These are phyloP conservation scores for Lactifluus pinguis DNA, from an alignment of 768 basidiomycete genomes.

Conservation along the genomic window DNA sequence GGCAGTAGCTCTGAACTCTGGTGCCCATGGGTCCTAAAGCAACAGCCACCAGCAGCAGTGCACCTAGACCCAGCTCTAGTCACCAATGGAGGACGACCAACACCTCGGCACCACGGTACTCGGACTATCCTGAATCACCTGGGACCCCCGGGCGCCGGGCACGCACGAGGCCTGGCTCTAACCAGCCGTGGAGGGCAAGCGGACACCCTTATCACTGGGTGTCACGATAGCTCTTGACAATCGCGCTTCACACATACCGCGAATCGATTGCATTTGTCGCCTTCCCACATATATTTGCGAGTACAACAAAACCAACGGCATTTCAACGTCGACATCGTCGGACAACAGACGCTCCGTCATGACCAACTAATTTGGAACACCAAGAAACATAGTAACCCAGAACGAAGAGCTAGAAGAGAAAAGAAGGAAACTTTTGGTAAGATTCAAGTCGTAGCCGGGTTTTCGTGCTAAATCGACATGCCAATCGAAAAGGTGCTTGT, in stretches of 20 bases:
- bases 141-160: not conserved
- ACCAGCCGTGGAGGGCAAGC: not conserved
- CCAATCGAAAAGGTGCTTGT: too few species aligned
- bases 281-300: not conserved
- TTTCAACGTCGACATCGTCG: too few species aligned
- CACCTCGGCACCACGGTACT: not conserved
- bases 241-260: too few species aligned
- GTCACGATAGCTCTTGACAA: not conserved
- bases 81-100: not conserved
- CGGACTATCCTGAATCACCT: not conserved
- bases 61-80: not conserved
- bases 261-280: not conserved
- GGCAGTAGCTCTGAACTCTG: not conserved
- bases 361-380: too few species aligned
- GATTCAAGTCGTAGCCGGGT: too few species aligned
- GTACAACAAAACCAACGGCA: too few species aligned
- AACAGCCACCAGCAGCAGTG: not conserved
- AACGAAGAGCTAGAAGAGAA: too few species aligned
- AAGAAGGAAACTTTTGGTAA: too few species aligned
- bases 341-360: too few species aligned
- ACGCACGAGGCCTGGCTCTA: not conserved
- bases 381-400: too few species aligned
- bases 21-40: not conserved
- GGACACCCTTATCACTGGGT: not conserved
- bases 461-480: too few species aligned